phyloP scores from a whole-genome alignment of 2,329 filamentous ascomycete genomes.

The Nothophoma quercina region DNA sequence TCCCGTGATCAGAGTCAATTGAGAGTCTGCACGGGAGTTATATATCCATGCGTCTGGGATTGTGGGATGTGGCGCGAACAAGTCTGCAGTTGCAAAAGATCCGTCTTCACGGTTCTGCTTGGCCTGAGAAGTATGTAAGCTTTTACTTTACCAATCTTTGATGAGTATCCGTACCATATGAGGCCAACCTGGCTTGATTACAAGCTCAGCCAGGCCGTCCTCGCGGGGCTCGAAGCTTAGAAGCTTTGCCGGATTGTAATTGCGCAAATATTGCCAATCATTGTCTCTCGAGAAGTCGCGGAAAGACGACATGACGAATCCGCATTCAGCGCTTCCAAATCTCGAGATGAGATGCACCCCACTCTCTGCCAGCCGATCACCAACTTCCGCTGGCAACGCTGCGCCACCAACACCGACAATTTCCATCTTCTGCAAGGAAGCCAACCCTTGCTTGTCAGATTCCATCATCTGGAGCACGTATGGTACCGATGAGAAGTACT shows the following conservation, averaged over 20 bases:
- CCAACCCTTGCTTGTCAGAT: constrained; percentile 84
- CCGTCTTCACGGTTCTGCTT: constrained; percentile 67
- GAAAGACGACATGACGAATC: constrained; percentile 70
- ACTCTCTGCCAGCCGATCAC: constrained; percentile 60
- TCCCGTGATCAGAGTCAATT: constrained; percentile 68
- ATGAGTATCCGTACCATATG: constrained; percentile 50
- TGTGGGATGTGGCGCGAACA: constrained; percentile 64
- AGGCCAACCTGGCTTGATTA: constrained; percentile 66
- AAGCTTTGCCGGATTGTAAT: constrained; percentile 47
- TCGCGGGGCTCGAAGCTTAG: constrained; percentile 58
- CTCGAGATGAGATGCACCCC: constrained; percentile 67
- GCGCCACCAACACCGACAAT: constrained; percentile 71
- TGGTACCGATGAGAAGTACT: constrained; percentile 71
- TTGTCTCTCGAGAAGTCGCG: constrained; percentile 62
- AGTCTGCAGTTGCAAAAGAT: constrained; percentile 68
- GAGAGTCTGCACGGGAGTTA: constrained; percentile 67
- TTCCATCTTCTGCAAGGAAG: constrained; percentile 65
- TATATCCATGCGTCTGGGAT: constrained; percentile 68
- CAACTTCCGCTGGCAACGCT: constrained; percentile 61
- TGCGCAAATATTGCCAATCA: constrained; percentile 69
- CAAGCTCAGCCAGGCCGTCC: constrained; percentile 59
- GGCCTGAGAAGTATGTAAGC: constrained; percentile 39
- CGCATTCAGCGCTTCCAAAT: constrained; percentile 72
- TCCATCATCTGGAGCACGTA: constrained; percentile 91
- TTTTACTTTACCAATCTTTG: background rate